These are phyloP conservation scores for Aspergillus novofumigatus DNA, from an alignment of 2,329 filamentous ascomycete genomes.

Conservation along the genomic window DNA sequence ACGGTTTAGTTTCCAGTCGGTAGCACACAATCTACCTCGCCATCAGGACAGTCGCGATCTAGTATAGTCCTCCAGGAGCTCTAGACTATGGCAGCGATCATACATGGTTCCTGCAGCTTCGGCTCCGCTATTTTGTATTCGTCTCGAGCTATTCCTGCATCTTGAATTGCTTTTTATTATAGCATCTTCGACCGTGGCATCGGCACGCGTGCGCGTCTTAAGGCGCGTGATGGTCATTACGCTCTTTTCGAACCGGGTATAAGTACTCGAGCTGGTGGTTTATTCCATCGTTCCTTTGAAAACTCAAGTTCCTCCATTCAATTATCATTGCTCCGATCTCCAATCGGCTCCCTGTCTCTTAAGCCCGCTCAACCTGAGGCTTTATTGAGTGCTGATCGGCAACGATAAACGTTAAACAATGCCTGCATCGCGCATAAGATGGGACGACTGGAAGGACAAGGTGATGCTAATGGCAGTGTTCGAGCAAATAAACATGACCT, in stretches of 20 bases:
- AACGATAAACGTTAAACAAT: not conserved
- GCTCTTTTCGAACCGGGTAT: not conserved
- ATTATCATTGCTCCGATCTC: not conserved
- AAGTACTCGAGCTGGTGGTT: not conserved
- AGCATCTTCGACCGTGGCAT: not conserved
- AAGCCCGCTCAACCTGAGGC: not conserved
- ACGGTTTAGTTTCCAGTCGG: not conserved
- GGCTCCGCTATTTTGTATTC: not conserved
- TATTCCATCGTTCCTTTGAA: not conserved
- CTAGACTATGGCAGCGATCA: not conserved
- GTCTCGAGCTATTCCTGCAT: not conserved
- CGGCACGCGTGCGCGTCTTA: not conserved
- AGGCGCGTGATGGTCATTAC: not conserved
- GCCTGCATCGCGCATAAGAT: not conserved
- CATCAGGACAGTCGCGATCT: not conserved
- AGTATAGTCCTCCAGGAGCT: not conserved
- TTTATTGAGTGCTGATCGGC: not conserved
- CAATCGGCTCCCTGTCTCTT: not conserved
- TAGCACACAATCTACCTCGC: not conserved
- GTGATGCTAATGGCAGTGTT: conserved; percentile 10
- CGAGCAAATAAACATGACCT: conserved; percentile 2
- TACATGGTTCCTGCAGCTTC: not conserved
- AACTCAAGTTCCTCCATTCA: not conserved
- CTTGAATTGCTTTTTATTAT: not conserved
- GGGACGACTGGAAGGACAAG: conserved; percentile 9